Conservation (phyloP, 306 rosid genomes). For the Coriaria nepalensis region DNA sequence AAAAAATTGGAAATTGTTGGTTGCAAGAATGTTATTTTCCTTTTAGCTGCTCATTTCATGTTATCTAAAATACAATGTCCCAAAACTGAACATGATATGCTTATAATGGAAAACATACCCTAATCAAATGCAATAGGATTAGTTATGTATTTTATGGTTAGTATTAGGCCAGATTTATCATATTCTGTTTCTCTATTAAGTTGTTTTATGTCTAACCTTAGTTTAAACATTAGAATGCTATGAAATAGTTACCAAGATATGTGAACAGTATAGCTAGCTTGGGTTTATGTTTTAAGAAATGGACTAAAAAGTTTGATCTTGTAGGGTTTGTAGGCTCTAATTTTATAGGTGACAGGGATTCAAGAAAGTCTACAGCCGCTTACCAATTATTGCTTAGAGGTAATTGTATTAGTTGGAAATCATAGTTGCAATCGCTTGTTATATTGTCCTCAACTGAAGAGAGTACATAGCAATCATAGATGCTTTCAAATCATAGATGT, state of each 20-base stretch:
- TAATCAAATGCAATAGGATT: too few relatives aligned
- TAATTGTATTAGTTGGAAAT: neutral
- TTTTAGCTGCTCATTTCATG: too few relatives aligned
- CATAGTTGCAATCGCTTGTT: neutral
- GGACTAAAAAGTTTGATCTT: neutral
- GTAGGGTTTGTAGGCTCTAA: neutral
- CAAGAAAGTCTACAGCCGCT: neutral
- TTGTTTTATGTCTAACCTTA: neutral
- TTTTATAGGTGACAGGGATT: neutral
- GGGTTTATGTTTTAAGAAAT: neutral
- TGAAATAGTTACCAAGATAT: neutral
- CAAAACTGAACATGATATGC: too few relatives aligned
- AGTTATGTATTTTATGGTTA: neutral
- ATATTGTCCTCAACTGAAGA: neutral
- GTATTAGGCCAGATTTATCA: neutral
- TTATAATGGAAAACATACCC: too few relatives aligned
- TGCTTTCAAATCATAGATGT: neutral
- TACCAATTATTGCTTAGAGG: neutral
- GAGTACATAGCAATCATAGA: neutral
- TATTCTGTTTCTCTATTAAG: neutral
- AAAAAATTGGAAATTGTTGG: too few relatives aligned
- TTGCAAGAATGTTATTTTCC: too few relatives aligned
- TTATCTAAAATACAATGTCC: too few relatives aligned
- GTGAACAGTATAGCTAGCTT: neutral
- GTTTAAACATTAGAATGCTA: neutral